Evolutionary conservation across 108 stramenopile genomes (phyloP), one percentile per base, ranked within the genome.

Genomic region (Asterionellopsis glacialis): DNA sequence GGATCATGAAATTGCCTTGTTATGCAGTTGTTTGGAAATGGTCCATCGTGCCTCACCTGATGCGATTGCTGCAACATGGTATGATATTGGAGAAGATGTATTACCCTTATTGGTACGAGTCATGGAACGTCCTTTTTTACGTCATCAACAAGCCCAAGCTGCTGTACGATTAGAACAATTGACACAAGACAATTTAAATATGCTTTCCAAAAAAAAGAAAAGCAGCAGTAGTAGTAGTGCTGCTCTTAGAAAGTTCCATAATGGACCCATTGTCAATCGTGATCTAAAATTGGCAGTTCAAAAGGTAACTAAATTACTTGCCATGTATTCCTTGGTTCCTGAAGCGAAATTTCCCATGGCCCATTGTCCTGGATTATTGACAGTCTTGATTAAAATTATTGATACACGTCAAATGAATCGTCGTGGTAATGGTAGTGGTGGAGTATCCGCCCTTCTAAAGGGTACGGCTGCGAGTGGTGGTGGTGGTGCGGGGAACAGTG

Each of bases 1-100:
- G 22, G 72, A 80, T 56, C 64, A 75, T 42, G 79, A 80, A 63
- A 76, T 80, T 23, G 73, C 73, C 63, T 73, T 80, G 61, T 57
- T 70, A 16, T 54, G 24, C 39, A 56, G 58, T 18, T 76, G 75
- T 57, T 72, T 80, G 12, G 79, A 80, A 41, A 77, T 76, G 75
- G 72, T 77, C 25, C 79, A 80, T 65, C 61, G 79, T 50, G 75
- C 79, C 27, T 65, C 66, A 51, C 74, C 75, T 4, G 75, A 70
- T 59, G 74, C 70, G 18, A 74, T 80, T 57, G 75, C 75, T 19
- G 68, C 69, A 51, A 74, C 79, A 4, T 80, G 75, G 75, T 64
- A 75, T 41, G 74, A 75, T 33, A 60, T 76, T 45, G 79, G 79
- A 11, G 23, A 18, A 1, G 79, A 80, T 41, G 63, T 74, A 9